These are phyloP conservation scores for Zygnema circumcarinatum DNA, from an alignment of 139 green algal species.

Conservation along the genomic window DNA sequence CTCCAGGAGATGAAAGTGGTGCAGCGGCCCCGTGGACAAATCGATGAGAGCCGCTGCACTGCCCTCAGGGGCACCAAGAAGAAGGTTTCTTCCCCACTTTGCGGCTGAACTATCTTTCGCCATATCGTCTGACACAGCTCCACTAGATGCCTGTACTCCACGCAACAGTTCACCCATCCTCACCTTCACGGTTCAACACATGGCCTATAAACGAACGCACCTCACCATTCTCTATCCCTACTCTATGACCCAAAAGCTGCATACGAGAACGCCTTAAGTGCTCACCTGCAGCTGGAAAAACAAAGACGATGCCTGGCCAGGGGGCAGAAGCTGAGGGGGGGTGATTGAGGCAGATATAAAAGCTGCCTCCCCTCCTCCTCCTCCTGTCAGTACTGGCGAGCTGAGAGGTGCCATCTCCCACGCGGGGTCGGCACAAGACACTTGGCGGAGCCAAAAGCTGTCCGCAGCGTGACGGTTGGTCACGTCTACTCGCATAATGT, in stretches of 20 bases:
- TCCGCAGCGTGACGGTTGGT: constrained; percentile 41
- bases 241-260: too few species aligned
- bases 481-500: constrained; percentile 50
- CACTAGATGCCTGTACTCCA: too few species aligned
- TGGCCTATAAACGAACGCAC: too few species aligned
- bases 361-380: background rate
- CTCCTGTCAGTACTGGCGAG: background rate
- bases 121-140: too few species aligned
- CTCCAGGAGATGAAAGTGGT: constrained; percentile 3
- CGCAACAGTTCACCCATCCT: too few species aligned
- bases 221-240: too few species aligned
- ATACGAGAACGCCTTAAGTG: too few species aligned
- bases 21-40: background rate
- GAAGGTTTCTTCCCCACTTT: background rate
- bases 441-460: constrained; percentile 56
- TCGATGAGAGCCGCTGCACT: constrained; percentile 6
- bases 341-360: constrained; percentile 26
- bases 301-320: constrained; percentile 22
- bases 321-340: constrained; percentile 28
- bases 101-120: too few species aligned
- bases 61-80: background rate
- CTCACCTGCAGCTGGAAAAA: constrained; percentile 52
- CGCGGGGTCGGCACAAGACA: constrained; percentile 31
- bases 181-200: too few species aligned
- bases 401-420: constrained; percentile 45